These are phyloP conservation scores for Triticum aestivum DNA, from an alignment of 176 grass and related monocot genomes.

Conservation along the genomic window DNA sequence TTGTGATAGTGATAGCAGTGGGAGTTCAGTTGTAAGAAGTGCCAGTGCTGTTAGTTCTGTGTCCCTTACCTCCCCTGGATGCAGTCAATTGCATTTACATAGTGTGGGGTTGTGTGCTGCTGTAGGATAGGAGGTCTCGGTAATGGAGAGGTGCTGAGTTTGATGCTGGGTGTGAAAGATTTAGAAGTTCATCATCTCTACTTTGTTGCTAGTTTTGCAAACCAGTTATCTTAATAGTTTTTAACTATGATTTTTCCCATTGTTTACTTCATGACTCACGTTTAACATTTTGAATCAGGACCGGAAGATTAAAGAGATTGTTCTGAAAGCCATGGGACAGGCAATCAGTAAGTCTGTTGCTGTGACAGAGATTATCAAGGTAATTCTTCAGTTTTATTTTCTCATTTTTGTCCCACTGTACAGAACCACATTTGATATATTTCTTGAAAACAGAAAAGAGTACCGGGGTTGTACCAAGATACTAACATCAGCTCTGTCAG, in stretches of 20 bases:
- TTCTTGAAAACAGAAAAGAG: conserved; percentile 68
- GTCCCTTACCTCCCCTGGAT: not conserved
- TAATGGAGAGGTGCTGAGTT: not conserved
- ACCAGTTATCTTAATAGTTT: not conserved
- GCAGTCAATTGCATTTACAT: not conserved
- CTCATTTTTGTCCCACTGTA: not conserved
- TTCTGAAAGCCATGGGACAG: conserved; percentile 97
- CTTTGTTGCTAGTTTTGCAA: not conserved
- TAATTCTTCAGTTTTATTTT: conserved; percentile 19
- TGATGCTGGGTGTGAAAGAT: not conserved
- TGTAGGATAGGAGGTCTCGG: not conserved
- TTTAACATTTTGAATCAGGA: conserved; percentile 52
- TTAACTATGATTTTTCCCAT: not conserved
- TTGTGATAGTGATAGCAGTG: not conserved
- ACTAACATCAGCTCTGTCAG: conserved; percentile 80
- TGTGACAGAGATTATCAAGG: conserved; percentile 95
- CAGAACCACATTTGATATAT: conserved; percentile 15
- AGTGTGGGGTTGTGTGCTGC: not conserved
- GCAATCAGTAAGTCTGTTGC: conserved; percentile 94
- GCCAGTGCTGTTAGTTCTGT: not conserved
- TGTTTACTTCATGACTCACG: conserved; percentile 5
- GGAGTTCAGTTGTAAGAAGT: not conserved
- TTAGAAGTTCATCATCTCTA: not conserved
- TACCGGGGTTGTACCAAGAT: conserved; percentile 79
- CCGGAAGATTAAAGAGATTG: conserved; percentile 75